Evolutionary conservation across 495 filamentous ascomycete species (phyloP), one percentile per base, ranked within the genome.

Genomic region (Parathielavia hyrcaniae): DNA sequence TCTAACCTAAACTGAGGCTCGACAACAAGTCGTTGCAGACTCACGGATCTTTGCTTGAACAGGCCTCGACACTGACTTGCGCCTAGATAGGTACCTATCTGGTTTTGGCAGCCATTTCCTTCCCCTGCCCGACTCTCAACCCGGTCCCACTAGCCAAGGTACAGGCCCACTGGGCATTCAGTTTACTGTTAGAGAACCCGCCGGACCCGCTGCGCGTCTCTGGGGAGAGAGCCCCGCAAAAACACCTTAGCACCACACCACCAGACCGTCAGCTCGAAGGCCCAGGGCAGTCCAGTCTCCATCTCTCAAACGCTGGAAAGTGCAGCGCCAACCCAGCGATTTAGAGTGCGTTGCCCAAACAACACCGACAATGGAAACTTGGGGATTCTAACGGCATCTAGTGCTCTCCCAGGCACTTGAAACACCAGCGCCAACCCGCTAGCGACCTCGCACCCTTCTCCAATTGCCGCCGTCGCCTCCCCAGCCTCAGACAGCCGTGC

Each of bases 221-320:
- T 43, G 53, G 6, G 26, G 26, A 30, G 26, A 30, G 45, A 59
- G 55, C 60, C 60, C 60, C 56, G 60, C 55, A 62, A 62, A 58
- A 62, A 50, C 45, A 51, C 55, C 52, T 46, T 50, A 30, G 36
- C 32, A 40, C 54, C n/a, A n/a, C n/a, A 30, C 47, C 43, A 4
- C 54, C 52, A 50, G 60, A 41, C 55, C 46, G 60, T 58, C 60
- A 62, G 60, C 60, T 58, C 55, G 32, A 52, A 59, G 54, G 45
- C 50, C 12, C 35, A 6, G 26, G 26, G 3, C 20, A 13, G 9
- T 53, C 26, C 20, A 13, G 9, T 53, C 50, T 58, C 60, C 50
- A 55, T 62, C 49, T 59, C 56, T 51, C 60, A 59, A 58, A 55
- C 55, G 43, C 44, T 48, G 20, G 47, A 17, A 47, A 50, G 30